Conservation (phyloP, 345 rosid genomes). For the Raphanus sativus region DNA sequence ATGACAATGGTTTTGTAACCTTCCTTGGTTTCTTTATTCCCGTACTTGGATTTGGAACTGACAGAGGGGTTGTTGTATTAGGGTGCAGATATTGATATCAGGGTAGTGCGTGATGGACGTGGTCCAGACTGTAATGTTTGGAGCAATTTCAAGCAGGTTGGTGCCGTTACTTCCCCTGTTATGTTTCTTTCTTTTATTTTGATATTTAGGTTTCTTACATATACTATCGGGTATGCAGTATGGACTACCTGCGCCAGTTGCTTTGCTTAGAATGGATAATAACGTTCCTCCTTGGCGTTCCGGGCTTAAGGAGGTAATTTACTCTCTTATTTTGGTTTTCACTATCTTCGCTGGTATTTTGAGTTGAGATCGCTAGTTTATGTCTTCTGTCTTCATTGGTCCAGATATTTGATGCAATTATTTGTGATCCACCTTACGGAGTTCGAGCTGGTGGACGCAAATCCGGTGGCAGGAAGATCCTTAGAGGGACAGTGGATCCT, state of each 20-base stretch:
- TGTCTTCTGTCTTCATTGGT: conserved; percentile 7
- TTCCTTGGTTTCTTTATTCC: background rate
- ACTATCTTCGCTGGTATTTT: background rate
- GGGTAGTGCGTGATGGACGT: conserved; percentile 97
- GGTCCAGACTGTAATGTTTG: conserved; percentile 95
- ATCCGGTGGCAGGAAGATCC: conserved; percentile 90
- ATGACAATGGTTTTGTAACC: conserved; percentile 70
- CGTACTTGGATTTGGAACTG: conserved; percentile 17
- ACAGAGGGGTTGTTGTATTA: conserved; percentile 36
- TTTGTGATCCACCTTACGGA: conserved; percentile 95
- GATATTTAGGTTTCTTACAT: conserved; percentile 3
- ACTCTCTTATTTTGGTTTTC: background rate
- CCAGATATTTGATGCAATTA: conserved; percentile 84
- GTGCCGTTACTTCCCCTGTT: conserved; percentile 4
- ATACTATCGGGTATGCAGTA: conserved; percentile 51
- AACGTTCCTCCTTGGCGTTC: conserved; percentile 97
- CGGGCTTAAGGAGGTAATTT: conserved; percentile 74
- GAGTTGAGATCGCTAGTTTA: background rate
- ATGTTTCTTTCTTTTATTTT: background rate
- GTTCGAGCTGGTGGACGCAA: conserved; percentile 97
- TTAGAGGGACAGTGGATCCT: conserved; percentile 76
- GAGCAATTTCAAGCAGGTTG: conserved; percentile 99
- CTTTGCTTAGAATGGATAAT: conserved; percentile 85
- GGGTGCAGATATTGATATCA: conserved; percentile 98
- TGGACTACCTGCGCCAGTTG: conserved; percentile 78